Evolutionary conservation across 1,284 basidiomycete genomes (phyloP).

Genomic region (Apiotrichum montevideense): DNA sequence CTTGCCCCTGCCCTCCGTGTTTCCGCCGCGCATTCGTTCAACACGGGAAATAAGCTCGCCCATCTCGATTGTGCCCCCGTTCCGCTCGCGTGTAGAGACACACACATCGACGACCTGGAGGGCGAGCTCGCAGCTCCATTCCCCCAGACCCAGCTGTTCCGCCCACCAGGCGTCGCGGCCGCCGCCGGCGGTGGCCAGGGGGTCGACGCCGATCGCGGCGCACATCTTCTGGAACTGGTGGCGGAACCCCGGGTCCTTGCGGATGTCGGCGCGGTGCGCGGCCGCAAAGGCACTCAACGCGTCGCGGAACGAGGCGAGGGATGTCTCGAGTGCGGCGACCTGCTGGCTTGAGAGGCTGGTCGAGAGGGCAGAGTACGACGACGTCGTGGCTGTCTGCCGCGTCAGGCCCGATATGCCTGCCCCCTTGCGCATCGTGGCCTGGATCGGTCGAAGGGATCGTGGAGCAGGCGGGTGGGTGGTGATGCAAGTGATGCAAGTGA

Average conservation of each 20-base stretch:
- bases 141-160: constrained; percentile 74
- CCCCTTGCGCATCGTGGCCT: constrained; percentile 47
- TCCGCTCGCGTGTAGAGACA: constrained; percentile 75
- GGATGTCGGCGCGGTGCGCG: constrained; percentile 77
- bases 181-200: constrained; percentile 59
- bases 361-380: constrained; percentile 71
- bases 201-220: constrained; percentile 87
- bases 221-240: constrained; percentile 97
- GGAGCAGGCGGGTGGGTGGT: neutral
- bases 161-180: constrained; percentile 60
- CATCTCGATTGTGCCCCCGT: constrained; percentile 89
- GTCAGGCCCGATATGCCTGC: constrained; percentile 51
- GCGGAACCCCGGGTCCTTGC: constrained; percentile 76
- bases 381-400: constrained; percentile 43
- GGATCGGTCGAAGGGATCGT: neutral
- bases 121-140: constrained; percentile 93
- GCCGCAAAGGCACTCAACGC: constrained; percentile 75
- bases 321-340: constrained; percentile 68
- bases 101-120: constrained; percentile 97
- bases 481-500: neutral
- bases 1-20: neutral
- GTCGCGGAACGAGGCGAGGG: constrained; percentile 76
- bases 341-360: constrained; percentile 69
- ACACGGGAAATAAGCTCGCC: constrained; percentile 75
- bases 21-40: constrained; percentile 56